Conservation (phyloP, 805 yeast species). For the Zygotorulaspora chibaensis region DNA sequence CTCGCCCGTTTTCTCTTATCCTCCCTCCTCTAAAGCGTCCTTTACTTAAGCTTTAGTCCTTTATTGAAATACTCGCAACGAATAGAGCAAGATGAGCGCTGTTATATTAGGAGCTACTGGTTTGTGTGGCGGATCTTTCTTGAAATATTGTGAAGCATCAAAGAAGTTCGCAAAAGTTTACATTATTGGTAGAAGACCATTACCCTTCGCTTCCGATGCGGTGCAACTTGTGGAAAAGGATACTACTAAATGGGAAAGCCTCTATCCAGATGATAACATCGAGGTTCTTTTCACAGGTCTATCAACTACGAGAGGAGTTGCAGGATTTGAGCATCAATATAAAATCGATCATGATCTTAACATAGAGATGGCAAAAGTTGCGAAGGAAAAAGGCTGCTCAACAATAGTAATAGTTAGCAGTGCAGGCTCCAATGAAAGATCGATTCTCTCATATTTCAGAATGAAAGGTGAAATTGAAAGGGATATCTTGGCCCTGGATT, state of each 20-base stretch:
- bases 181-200: constrained; percentile 51
- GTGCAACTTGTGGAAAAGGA: constrained; percentile 43
- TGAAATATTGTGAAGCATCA: constrained; percentile 42
- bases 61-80: too few relatives aligned
- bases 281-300: constrained; percentile 57
- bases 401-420: constrained; percentile 68
- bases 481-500: constrained; percentile 55
- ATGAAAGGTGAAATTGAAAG: constrained; percentile 77
- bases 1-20: too few relatives aligned
- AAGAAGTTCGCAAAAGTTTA: constrained; percentile 38
- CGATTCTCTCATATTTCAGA: constrained; percentile 56
- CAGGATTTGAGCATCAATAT: constrained; percentile 62
- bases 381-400: constrained; percentile 61
- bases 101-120: constrained; percentile 74
- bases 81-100: constrained; percentile 21
- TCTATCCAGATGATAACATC: constrained; percentile 35
- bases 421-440: constrained; percentile 53
- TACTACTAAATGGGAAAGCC: constrained; percentile 46
- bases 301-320: constrained; percentile 70
- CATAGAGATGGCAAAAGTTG: constrained; percentile 63
- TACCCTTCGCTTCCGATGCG: constrained; percentile 34
- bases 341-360: constrained; percentile 74
- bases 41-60: not conserved
- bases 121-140: constrained; percentile 58
- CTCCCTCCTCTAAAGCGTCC: not conserved